Conservation (phyloP, 495 filamentous ascomycete genomes). For the Xylaria telfairii region DNA sequence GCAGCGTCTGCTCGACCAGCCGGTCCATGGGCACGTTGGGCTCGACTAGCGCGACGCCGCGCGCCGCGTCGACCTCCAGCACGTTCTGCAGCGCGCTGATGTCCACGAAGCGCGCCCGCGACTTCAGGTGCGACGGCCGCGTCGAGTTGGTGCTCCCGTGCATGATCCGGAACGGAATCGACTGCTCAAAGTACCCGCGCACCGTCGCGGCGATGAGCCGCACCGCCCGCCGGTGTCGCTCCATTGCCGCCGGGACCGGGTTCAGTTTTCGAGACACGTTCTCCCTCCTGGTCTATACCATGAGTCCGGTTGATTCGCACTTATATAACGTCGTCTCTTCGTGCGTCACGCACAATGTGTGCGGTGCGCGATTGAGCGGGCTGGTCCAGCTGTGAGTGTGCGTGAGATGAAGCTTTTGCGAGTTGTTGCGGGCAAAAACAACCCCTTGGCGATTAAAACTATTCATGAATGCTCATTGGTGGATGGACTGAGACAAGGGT, state of each 20-base stretch:
- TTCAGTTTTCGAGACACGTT: neutral
- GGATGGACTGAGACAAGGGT: neutral
- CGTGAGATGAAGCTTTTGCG: neutral
- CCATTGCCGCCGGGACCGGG: constrained; percentile 41
- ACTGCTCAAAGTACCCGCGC: constrained; percentile 59
- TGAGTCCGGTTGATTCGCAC: neutral
- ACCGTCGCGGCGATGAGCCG: constrained; percentile 55
- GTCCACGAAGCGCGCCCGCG: constrained; percentile 44
- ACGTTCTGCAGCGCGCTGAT: constrained; percentile 47
- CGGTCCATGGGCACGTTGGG: constrained; percentile 72
- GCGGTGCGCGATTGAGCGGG: neutral
- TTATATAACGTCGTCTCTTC: neutral
- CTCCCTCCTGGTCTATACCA: constrained; percentile 1
- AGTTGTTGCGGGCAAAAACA: no score
- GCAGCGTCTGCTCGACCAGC: constrained; percentile 59
- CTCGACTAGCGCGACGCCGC: constrained; percentile 60
- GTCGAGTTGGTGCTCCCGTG: constrained; percentile 83
- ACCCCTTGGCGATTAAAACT: no score
- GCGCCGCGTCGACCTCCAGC: constrained; percentile 46
- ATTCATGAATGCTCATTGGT: constrained; percentile 8
- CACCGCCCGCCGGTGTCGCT: constrained; percentile 55
- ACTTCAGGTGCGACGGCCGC: constrained; percentile 49
- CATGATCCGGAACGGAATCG: constrained; percentile 73
- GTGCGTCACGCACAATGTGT: neutral
- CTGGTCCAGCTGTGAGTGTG: neutral